These are phyloP conservation scores for Candida maltosa DNA, from an alignment of 805 yeast species.

Conservation along the genomic window DNA sequence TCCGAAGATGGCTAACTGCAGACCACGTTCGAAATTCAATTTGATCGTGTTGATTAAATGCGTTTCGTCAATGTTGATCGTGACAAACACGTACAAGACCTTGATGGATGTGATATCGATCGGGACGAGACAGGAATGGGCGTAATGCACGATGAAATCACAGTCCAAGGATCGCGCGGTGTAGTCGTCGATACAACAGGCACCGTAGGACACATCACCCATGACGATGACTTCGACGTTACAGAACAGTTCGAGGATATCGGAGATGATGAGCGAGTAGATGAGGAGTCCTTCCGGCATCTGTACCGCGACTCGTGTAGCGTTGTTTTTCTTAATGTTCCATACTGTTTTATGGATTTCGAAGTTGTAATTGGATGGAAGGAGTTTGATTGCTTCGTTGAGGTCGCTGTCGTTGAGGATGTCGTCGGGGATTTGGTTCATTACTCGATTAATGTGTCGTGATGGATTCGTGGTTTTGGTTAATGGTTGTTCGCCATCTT, in stretches of 20 bases:
- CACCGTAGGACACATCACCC: constrained; percentile 99
- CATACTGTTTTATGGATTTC: constrained; percentile 95
- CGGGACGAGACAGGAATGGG: constrained; percentile 95
- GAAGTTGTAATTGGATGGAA: constrained; percentile 91
- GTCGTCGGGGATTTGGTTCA: constrained; percentile 87
- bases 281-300: constrained; percentile 96
- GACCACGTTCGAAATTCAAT: constrained; percentile 62
- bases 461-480: constrained; percentile 20
- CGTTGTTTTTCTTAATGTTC: constrained; percentile 74
- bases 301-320: constrained; percentile 86
- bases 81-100: constrained; percentile 92
- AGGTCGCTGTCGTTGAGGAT: constrained; percentile 76
- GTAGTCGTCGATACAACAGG: constrained; percentile 95
- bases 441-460: constrained; percentile 51
- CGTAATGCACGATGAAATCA: constrained; percentile 93
- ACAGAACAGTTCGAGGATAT: constrained; percentile 90
- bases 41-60: constrained; percentile 78
- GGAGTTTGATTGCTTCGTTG: constrained; percentile 74
- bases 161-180: constrained; percentile 92
- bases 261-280: constrained; percentile 85
- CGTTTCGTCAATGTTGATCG: constrained; percentile 80
- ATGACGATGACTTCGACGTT: constrained; percentile 82
- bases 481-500: constrained; percentile 17
- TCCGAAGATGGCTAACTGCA: constrained; percentile 81
- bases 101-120: constrained; percentile 87